Evolutionary conservation across 2,329 filamentous ascomycete genomes (phyloP), one percentile per base, ranked within the genome.

Genomic region (Beauveria sp.): DNA sequence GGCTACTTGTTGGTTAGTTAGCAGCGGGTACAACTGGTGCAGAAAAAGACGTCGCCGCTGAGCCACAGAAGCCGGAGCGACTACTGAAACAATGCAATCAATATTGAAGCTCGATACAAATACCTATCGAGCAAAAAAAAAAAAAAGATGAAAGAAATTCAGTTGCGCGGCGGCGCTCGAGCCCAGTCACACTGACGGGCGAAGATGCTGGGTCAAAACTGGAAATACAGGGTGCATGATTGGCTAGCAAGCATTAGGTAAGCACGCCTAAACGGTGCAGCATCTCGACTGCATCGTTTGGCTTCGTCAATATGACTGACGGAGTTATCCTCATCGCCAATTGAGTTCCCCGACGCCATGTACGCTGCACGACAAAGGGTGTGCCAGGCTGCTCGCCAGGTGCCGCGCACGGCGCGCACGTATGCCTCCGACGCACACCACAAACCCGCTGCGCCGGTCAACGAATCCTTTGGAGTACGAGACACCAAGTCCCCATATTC

Each of bases 381-480:
- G 70, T 72, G 71, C 70, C 70, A 68, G 56, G 63, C 72, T 50
- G 73, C 73, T 63, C 71, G 74, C 63, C 72, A 72, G 67, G 69
- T 75, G 64, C 71, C 72, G 67, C 69, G 73, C 63, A 68, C 71
- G 65, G 71, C 75, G 65, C 78, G 81, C 69, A 75, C 75, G 63
- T 84, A 85, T 71, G 82, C 81, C 66, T 85, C 81, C 69, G 77
- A 80, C 65, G 74, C 75, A 70, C 80, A 82, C 67, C 76, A 79
- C 70, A 74, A 78, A 66, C 72, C 77, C 63, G 76, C 77, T 66
- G 73, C 75, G 64, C 51, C 58, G 51, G 79, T 78, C 63, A 78
- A 80, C 67, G 83, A 86, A 73, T 75, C 77, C 63, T 77, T 85
- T 68, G 82, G 83, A 67, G 83, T 86, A 83, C 63, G 82, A 77